These are phyloP conservation scores for Phoenix dactylifera DNA, from an alignment of 176 grass and related monocot species.

Conservation along the genomic window DNA sequence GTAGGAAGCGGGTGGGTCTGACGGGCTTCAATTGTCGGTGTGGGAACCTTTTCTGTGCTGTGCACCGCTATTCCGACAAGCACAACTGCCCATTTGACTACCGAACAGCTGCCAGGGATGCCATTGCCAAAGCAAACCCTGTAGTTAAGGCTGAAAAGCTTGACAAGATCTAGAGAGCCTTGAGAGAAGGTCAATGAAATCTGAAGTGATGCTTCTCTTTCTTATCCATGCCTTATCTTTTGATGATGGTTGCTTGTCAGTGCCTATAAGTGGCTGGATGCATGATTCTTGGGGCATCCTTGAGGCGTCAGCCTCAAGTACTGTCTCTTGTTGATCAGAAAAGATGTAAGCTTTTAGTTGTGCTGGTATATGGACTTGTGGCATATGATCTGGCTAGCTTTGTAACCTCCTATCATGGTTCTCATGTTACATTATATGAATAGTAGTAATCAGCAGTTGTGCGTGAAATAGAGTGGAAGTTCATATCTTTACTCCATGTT, in stretches of 20 bases:
- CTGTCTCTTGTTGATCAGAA: neutral
- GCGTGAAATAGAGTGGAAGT: neutral
- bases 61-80: slow-evolving; percentile 82
- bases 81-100: slow-evolving; percentile 89
- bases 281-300: slow-evolving; percentile 9
- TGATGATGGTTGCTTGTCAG: slow-evolving; percentile 1
- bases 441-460: neutral
- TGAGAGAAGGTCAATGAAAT: neutral
- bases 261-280: slow-evolving; percentile 8
- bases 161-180: slow-evolving; percentile 67
- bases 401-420: neutral
- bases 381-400: neutral
- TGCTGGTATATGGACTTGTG: neutral
- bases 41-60: slow-evolving; percentile 57
- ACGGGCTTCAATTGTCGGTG: slow-evolving; percentile 90
- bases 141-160: slow-evolving; percentile 93
- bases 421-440: neutral
- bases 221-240: slow-evolving; percentile 1
- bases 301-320: slow-evolving; percentile 7
- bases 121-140: slow-evolving; percentile 92
- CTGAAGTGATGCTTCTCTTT: neutral
- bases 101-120: slow-evolving; percentile 66
- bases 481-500: too few species aligned
- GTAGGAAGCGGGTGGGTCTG: slow-evolving; percentile 71
- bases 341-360: neutral